Evolutionary conservation across 2,329 filamentous ascomycete species (phyloP).

Genomic region (Penicillium sp.): DNA sequence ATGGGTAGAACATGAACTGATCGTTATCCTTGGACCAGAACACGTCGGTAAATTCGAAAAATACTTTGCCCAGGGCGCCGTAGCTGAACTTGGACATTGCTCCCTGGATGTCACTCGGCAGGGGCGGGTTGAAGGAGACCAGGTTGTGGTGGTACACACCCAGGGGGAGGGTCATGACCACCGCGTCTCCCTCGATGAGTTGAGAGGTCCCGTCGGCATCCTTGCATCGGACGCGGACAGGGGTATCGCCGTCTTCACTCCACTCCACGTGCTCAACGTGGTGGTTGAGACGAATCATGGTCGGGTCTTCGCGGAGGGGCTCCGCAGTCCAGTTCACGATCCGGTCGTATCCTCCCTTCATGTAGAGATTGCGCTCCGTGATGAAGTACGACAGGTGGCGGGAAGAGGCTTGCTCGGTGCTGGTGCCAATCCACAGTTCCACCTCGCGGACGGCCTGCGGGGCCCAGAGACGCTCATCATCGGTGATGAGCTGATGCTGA

Average conservation of each 20-base stretch:
- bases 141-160: slow-evolving; percentile 41
- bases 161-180: slow-evolving; percentile 42
- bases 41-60: slow-evolving; percentile 45
- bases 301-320: slow-evolving; percentile 33
- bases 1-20: slow-evolving; percentile 47
- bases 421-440: slow-evolving; percentile 46
- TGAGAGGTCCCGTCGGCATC: slow-evolving; percentile 23
- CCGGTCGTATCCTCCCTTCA: slow-evolving; percentile 47
- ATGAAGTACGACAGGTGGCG: slow-evolving; percentile 46
- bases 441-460: slow-evolving; percentile 46
- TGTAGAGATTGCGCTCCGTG: slow-evolving; percentile 46
- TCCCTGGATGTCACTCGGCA: slow-evolving; percentile 37
- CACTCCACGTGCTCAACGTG: slow-evolving; percentile 41
- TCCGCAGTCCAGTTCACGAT: slow-evolving; percentile 44
- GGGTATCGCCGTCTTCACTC: slow-evolving; percentile 26
- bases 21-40: slow-evolving; percentile 49
- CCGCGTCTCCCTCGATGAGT: slow-evolving; percentile 37
- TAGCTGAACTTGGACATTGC: slow-evolving; percentile 42
- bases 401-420: slow-evolving; percentile 42
- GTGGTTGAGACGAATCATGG: slow-evolving; percentile 39
- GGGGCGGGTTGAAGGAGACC: slow-evolving; percentile 39
- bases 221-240: slow-evolving; percentile 11
- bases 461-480: slow-evolving; percentile 45
- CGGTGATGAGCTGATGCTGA: slow-evolving; percentile 42
- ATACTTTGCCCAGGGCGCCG: slow-evolving; percentile 45